Evolutionary conservation across 2,329 filamentous ascomycete genomes (phyloP).

Genomic region (Nectriaceae sp.): DNA sequence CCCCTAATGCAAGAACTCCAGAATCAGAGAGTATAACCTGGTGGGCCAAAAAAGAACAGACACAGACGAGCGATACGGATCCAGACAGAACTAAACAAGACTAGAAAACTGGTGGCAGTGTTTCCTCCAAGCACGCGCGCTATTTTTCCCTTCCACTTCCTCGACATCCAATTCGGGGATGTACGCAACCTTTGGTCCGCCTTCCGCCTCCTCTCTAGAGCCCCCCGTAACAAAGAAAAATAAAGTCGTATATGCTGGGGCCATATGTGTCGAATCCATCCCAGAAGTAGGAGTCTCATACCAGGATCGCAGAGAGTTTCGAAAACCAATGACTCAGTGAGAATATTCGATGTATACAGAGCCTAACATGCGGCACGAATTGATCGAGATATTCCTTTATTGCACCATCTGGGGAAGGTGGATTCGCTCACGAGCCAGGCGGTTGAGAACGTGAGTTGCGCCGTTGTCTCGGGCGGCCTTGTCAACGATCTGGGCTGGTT

Average conservation of each 20-base stretch:
- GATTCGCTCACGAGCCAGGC: slow-evolving; percentile 20
- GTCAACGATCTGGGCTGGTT: slow-evolving; percentile 13
- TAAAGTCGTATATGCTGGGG: not conserved
- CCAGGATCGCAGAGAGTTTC: too few relatives aligned
- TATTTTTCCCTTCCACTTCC: too few relatives aligned
- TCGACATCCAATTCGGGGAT: too few relatives aligned
- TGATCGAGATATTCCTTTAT: too few relatives aligned
- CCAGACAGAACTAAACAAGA: slow-evolving; percentile 11
- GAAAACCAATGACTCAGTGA: too few relatives aligned
- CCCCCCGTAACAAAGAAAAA: slow-evolving; percentile 1
- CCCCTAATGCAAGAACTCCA: slow-evolving; percentile 28
- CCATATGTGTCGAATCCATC: not conserved
- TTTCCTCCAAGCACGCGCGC: too few relatives aligned
- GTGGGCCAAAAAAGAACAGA: slow-evolving; percentile 7
- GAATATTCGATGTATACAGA: too few relatives aligned
- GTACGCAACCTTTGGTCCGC: too few relatives aligned
- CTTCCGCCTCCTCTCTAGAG: not conserved
- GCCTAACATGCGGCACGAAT: too few relatives aligned
- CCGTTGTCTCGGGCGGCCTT: slow-evolving; percentile 11
- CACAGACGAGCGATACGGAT: slow-evolving; percentile 10
- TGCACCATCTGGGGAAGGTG: slow-evolving; percentile 27
- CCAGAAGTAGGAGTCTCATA: too few relatives aligned
- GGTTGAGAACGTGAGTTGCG: slow-evolving; percentile 15
- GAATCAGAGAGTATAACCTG: slow-evolving; percentile 12
- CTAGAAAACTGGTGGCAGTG: slow-evolving; percentile 12